Evolutionary conservation across 192 early-diverging fungal genomes (phyloP).

Genomic region (Lobulomyces angularis): DNA sequence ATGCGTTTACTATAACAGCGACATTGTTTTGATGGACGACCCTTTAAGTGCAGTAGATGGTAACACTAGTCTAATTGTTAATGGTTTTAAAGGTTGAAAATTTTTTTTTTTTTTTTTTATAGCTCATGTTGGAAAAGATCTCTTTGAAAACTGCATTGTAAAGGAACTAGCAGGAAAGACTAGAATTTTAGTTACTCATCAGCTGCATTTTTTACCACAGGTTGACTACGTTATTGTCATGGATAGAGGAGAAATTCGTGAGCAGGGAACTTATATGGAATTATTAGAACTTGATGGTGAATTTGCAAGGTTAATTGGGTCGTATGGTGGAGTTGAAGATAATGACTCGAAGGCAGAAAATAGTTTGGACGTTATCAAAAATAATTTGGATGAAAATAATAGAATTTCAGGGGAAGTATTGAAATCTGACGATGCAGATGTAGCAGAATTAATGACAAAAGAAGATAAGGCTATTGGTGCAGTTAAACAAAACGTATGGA

Average conservation of each 20-base stretch:
- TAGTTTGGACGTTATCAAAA: conserved; percentile 11
- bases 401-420: background rate
- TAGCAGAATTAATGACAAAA: conserved; percentile 5
- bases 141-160: conserved; percentile 47
- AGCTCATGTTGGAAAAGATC: no score
- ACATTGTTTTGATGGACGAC: conserved; percentile 63
- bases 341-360: conserved; percentile 27
- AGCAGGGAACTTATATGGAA: conserved; percentile 8
- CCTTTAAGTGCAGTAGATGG: conserved; percentile 73
- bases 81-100: no score
- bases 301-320: conserved; percentile 25
- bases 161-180: conserved; percentile 49
- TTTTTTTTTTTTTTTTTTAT: conserved; percentile 8
- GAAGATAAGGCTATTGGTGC: background rate
- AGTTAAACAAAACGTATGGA: background rate
- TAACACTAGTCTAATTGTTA: no score
- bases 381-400: background rate
- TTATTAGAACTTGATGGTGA: conserved; percentile 19
- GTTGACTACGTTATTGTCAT: conserved; percentile 46
- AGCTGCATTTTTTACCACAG: conserved; percentile 42
- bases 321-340: conserved; percentile 36
- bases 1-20: conserved; percentile 46
- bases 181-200: conserved; percentile 54
- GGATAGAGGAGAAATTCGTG: conserved; percentile 15
- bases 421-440: background rate